phyloP scores from a whole-genome alignment of 352 stramenopile genomes.

The Elongisporangium anandrum region DNA sequence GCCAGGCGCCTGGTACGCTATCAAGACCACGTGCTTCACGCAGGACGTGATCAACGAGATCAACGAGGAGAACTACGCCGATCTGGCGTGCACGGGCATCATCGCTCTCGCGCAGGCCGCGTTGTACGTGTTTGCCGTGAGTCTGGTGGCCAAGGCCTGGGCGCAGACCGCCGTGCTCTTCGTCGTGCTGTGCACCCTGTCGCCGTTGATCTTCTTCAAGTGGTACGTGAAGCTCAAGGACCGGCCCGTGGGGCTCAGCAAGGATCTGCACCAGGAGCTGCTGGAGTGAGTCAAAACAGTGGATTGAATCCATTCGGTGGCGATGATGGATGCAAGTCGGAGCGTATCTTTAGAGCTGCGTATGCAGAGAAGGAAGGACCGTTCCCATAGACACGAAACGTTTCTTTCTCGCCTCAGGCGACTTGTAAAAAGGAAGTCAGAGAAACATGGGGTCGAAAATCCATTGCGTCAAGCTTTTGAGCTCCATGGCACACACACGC shows the following conservation, averaged over 20 bases:
- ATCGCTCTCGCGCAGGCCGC: constrained; percentile 57
- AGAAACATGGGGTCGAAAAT: neutral
- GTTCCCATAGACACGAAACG: neutral
- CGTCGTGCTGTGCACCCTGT: constrained; percentile 26
- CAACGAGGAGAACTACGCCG: constrained; percentile 52
- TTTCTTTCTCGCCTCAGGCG: neutral
- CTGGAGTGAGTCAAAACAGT: constrained; percentile 12
- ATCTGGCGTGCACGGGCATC: constrained; percentile 57
- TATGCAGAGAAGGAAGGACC: neutral
- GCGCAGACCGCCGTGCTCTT: constrained; percentile 43
- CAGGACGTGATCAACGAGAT: constrained; percentile 43
- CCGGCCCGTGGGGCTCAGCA: constrained; percentile 41
- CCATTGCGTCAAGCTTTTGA: neutral
- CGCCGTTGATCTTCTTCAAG: constrained; percentile 68
- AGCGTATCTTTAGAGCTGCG: neutral
- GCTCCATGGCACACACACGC: neutral
- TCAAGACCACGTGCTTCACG: constrained; percentile 67
- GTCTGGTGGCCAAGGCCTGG: constrained; percentile 58
- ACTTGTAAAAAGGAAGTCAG: neutral
- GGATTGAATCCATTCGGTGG: no score
- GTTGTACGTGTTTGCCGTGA: constrained; percentile 67
- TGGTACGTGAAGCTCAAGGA: constrained; percentile 71
- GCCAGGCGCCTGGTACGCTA: constrained; percentile 42
- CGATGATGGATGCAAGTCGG: neutral
- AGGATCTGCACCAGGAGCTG: constrained; percentile 42